Conservation (phyloP, 805 yeast species). For the Saccharomycopsis sp. region DNA sequence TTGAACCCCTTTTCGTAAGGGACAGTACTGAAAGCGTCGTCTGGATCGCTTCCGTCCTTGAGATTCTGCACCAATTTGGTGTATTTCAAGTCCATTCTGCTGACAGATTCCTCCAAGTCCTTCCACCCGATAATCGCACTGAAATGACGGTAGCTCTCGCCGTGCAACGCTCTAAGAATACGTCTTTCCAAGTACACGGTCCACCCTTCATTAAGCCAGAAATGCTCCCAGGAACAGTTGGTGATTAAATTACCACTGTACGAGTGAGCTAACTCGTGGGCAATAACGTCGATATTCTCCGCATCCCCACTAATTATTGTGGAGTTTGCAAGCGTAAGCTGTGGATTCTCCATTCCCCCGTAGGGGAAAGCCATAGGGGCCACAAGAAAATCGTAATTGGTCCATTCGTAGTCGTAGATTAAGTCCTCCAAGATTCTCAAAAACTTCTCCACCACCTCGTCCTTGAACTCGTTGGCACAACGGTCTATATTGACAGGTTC, state of each 20-base stretch:
- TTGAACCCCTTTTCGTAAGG: constrained; percentile 91
- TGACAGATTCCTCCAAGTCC: constrained; percentile 61
- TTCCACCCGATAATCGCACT: constrained; percentile 86
- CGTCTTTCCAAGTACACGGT: constrained; percentile 87
- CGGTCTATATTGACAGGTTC: constrained; percentile 64
- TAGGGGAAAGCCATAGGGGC: constrained; percentile 77
- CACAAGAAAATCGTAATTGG: constrained; percentile 70
- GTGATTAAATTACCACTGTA: constrained; percentile 93
- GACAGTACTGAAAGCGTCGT: constrained; percentile 79
- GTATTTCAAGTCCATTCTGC: constrained; percentile 57
- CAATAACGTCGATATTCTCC: constrained; percentile 81
- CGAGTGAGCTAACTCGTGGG: constrained; percentile 89
- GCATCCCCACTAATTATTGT: constrained; percentile 80
- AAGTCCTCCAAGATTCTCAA: constrained; percentile 69
- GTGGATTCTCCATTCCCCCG: constrained; percentile 96
- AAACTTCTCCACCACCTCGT: constrained; percentile 70
- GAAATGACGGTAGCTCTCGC: constrained; percentile 72
- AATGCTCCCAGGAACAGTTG: constrained; percentile 87
- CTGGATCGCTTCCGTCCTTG: constrained; percentile 70
- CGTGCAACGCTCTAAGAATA: constrained; percentile 71
- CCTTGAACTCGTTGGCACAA: constrained; percentile 73
- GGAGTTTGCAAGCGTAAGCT: constrained; percentile 87
- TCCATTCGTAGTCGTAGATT: constrained; percentile 80
- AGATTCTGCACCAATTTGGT: constrained; percentile 65
- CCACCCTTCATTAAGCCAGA: constrained; percentile 96